Percentiles rank a stretch among this genome's conserved stretches.
These are phyloP conservation scores for Biancaea sappan DNA, from an alignment of 306 rosid genomes.

Conservation along the genomic window DNA sequence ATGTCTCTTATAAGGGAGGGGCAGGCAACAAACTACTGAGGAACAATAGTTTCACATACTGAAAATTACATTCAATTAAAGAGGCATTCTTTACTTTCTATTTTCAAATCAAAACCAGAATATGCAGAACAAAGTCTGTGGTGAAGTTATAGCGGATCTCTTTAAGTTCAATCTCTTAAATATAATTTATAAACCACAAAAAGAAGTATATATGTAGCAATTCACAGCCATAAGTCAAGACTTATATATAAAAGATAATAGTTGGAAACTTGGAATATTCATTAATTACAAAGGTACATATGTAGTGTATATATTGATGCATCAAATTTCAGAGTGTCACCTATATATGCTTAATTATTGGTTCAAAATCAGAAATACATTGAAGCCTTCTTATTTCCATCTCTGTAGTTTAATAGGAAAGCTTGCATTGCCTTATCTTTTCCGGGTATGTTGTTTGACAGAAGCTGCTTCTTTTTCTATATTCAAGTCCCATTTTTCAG, in stretches of 20 bases:
- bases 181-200: background rate
- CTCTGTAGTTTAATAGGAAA: background rate
- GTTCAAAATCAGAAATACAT: constrained; percentile 4
- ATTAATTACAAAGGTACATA: background rate
- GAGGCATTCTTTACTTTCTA: background rate
- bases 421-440: background rate
- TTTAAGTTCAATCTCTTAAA: background rate
- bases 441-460: background rate
- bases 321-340: background rate
- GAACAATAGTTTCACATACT: background rate
- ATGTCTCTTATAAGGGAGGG: background rate
- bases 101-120: background rate
- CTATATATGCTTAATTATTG: background rate
- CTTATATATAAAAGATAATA: background rate
- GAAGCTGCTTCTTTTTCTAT: background rate
- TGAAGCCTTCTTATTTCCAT: background rate
- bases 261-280: background rate
- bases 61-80: background rate
- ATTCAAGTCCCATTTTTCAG: background rate
- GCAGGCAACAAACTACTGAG: background rate
- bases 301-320: background rate
- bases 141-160: background rate
- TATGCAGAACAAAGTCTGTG: background rate
- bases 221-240: background rate
- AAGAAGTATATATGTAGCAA: background rate